Evolutionary conservation across 2,329 filamentous ascomycete species (phyloP), one percentile per base, ranked within the genome.

Genomic region (Penicillium rolfsii): DNA sequence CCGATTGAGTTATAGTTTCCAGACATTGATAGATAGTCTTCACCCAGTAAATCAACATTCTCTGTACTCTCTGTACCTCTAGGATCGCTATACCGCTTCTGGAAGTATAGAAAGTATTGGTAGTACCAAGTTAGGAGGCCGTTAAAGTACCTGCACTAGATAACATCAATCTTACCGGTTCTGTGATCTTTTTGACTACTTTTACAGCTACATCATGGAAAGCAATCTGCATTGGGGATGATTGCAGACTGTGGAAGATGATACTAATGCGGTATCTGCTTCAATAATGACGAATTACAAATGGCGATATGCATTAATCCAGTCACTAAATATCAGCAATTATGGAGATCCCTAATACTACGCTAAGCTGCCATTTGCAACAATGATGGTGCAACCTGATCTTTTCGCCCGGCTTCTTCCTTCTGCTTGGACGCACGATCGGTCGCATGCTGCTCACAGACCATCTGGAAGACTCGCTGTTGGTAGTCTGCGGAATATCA

Each of bases 381-480:
- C 19, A 61, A 46, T 1, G 57, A 50, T 24, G 58, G 33, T 5
- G 52, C 28, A 26, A 26, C 40, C 19, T 60, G 53, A 14, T 56
- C 59, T 22, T 66, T 64, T n/a, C 54, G 5, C 45, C 19, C 62
- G 2, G 46, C 16, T 7, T 52, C 52, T 5, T 57, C 58, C 35
- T 28, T 59, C 19, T 7, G 16, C 33, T 64, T 58, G 3, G 45
- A 52, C 24, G 52, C 43, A 35, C 71, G 72, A 52, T 81, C 80
- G 1, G 63, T 64, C 24, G 75, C 72, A 56, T 81, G 77, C 64
- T 81, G 80, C 43, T 77, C 72, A 36, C 75, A 73, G 0, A 82
- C 79, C 56, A 81, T 73, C 33, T 81, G 75, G 43, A 81, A 76
- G 0, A 82, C 79, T n/a, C 76, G 73, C 61, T 76, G 73, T 66